Evolutionary conservation across 1,284 basidiomycete species (phyloP), one percentile per base, ranked within the genome.

Genomic region (Ustilago cynodontis): DNA sequence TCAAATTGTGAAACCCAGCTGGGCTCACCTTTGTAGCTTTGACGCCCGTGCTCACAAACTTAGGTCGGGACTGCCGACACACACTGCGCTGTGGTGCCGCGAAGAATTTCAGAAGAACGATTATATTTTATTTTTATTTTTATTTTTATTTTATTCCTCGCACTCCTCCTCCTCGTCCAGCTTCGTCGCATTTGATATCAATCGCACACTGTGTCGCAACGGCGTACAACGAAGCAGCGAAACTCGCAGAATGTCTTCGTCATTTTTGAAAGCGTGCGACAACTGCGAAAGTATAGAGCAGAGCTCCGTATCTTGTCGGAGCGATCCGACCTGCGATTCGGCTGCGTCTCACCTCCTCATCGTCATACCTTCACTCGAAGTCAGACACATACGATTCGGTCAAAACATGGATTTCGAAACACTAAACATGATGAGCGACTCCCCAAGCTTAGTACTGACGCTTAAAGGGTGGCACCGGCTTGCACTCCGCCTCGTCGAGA

Each of bases 401-500:
- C 31, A 45, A 47, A 43, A 20, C 41, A 43, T 43, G 20, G 41
- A 43, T 20, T 43, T 43, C n/a, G 20, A 43, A 7, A 20, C 41
- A 20, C 3, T 43, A 13, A 43, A 43, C n/a, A 43, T 39, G 37
- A 20, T 43, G n/a, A 22, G 31, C 31, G 11, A 43, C 3, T 5
- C 20, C 20, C n/a, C 41, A 18, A 33, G 41, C 47, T 69, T 71
- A 82, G 80, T 81, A 81, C 63, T 72, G 74, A 9, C 81, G 80
- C 77, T 82, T 82, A 76, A 83, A 83, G 2, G 84, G 83, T 3
- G 81, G 82, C 20, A 86, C 80, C 22, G 86, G 77, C 86, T 88
- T 96, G 91, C 95, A 98, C 89, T 99, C 96, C 84, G 90, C 92
- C 88, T 96, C 94, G 86, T 99, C 95, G 37, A 99, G 90, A 33